These are phyloP conservation scores for Amanita pallidorosea DNA, from an alignment of 768 basidiomycete genomes.

Conservation along the genomic window DNA sequence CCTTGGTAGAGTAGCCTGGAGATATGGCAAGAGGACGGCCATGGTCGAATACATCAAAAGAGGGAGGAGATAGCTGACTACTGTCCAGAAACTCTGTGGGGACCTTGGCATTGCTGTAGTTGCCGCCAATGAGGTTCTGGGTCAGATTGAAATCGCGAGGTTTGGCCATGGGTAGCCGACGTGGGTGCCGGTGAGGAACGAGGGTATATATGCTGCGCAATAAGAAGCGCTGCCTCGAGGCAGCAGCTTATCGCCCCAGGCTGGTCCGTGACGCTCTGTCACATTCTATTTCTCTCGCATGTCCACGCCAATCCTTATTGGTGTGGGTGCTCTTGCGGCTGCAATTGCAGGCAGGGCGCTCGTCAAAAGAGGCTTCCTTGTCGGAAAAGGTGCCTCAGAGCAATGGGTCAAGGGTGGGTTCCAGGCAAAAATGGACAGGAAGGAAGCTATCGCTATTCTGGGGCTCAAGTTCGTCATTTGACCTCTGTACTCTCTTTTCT, in stretches of 20 bases:
- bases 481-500: background rate
- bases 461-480: constrained; percentile 70
- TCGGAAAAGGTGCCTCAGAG: constrained; percentile 54
- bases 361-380: constrained; percentile 48
- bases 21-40: constrained; percentile 37
- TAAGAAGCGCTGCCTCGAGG: background rate
- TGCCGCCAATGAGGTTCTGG: constrained; percentile 1
- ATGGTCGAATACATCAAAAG: constrained; percentile 21
- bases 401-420: constrained; percentile 94
- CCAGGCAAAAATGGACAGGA: constrained; percentile 91
- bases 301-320: constrained; percentile 72
- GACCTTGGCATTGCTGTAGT: background rate
- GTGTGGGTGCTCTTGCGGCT: constrained; percentile 67
- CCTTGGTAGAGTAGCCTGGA: constrained; percentile 33
- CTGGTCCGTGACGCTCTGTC: background rate
- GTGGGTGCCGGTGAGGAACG: too few species aligned
- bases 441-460: constrained; percentile 84
- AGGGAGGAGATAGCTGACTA: background rate
- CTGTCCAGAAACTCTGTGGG: background rate
- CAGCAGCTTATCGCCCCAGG: background rate
- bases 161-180: background rate
- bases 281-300: constrained; percentile 23
- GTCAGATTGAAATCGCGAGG: background rate
- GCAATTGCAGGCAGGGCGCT: constrained; percentile 67
- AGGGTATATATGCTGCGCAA: background rate